Evolutionary conservation across 1,139 yeast genomes (phyloP).

Genomic region (Blastobotrys capitulatus): DNA sequence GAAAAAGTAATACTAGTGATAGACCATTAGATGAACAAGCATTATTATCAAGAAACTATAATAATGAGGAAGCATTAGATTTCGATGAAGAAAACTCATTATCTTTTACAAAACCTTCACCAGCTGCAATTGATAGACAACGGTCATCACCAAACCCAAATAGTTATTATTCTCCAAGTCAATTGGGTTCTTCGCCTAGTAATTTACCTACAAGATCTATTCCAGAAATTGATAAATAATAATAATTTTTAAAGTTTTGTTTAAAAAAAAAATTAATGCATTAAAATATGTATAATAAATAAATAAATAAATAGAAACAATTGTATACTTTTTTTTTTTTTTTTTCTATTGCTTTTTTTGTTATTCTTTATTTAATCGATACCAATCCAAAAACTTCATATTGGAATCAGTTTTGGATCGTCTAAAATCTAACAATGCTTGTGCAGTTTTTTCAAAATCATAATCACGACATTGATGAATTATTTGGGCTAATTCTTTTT

Average conservation of each 20-base stretch:
- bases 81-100: neutral
- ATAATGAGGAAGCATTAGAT: constrained; percentile 6
- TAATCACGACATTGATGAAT: constrained; percentile 2
- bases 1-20: neutral
- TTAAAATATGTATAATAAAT: neutral
- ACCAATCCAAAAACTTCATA: constrained; percentile 20
- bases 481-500: constrained; percentile 14
- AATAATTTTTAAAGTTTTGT: too few relatives aligned
- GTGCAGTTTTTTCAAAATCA: constrained; percentile 16
- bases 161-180: neutral
- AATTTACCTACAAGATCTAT: neutral
- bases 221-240: neutral
- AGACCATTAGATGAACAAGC: constrained; percentile 3
- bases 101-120: constrained; percentile 1
- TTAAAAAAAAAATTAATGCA: neutral
- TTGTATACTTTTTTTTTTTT: too few relatives aligned
- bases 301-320: neutral
- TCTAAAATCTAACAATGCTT: constrained; percentile 12
- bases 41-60: constrained; percentile 6
- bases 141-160: neutral
- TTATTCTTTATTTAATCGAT: constrained; percentile 15
- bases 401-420: neutral
- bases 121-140: neutral
- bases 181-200: neutral
- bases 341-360: neutral